These are phyloP conservation scores for Pochonia chlamydosporia DNA, from an alignment of 2,329 filamentous ascomycete genomes.

Conservation along the genomic window DNA sequence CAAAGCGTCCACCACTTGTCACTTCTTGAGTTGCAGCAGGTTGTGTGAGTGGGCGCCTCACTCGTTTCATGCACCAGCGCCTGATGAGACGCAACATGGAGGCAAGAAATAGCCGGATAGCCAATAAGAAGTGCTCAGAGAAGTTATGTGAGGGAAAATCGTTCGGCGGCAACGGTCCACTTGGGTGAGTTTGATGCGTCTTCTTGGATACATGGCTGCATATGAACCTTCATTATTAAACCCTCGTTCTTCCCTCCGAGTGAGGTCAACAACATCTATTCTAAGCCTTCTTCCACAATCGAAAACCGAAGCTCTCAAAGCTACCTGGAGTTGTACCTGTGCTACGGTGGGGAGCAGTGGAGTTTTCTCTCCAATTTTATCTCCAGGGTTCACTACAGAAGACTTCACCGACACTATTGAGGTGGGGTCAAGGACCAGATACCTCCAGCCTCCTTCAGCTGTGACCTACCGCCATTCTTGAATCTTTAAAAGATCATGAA, in stretches of 20 bases:
- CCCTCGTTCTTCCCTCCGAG: neutral
- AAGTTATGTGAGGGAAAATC: neutral
- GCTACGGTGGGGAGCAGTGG: slow-evolving; percentile 9
- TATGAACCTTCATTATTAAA: neutral
- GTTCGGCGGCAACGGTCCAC: neutral
- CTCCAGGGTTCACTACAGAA: slow-evolving; percentile 5
- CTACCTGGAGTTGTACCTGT: slow-evolving; percentile 4
- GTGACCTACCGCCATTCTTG: slow-evolving; percentile 3
- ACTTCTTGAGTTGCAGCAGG: slow-evolving; percentile 1
- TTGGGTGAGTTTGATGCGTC: neutral
- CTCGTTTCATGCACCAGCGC: slow-evolving; percentile 2
- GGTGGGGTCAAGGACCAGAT: slow-evolving; percentile 4
- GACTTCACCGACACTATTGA: slow-evolving; percentile 13
- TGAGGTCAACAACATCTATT: neutral
- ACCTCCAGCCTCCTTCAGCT: neutral
- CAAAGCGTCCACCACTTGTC: slow-evolving; percentile 11
- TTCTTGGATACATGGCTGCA: neutral
- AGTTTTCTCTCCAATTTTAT: slow-evolving; percentile 8
- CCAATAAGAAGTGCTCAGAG: neutral
- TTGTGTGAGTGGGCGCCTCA: slow-evolving; percentile 3
- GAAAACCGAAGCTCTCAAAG: neutral
- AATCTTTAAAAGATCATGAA: neutral
- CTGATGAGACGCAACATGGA: neutral
- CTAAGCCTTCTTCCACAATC: neutral
- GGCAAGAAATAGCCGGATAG: neutral